Percentiles rank a stretch among this genome's conserved stretches.
phyloP scores from a whole-genome alignment of 1,139 yeast species.

The Sugiyamaella japonica region DNA sequence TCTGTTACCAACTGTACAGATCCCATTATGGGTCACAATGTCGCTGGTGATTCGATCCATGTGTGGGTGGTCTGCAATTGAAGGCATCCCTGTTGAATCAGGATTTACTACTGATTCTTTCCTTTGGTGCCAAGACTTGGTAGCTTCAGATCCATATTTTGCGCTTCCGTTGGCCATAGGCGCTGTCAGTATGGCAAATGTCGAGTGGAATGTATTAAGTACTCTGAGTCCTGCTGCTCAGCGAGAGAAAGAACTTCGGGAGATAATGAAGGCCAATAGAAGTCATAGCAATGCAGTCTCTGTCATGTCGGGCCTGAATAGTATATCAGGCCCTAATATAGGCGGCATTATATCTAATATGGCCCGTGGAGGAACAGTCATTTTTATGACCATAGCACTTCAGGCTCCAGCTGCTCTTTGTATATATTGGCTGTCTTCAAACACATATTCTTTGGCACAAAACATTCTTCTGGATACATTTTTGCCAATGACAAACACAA shows the following conservation, averaged over 20 bases:
- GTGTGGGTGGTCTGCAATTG: constrained; percentile 61
- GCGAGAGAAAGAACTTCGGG: constrained; percentile 24
- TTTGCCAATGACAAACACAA: constrained; percentile 47
- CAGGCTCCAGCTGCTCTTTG: constrained; percentile 84
- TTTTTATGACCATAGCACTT: constrained; percentile 78
- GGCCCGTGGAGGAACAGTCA: constrained; percentile 72
- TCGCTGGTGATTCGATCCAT: constrained; percentile 73
- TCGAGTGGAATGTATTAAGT: constrained; percentile 73
- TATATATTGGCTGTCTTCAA: constrained; percentile 86
- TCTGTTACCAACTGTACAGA: constrained; percentile 69
- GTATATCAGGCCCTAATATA: constrained; percentile 55
- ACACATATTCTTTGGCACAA: constrained; percentile 69
- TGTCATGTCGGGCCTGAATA: constrained; percentile 40
- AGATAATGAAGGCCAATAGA: constrained; percentile 16
- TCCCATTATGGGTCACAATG: constrained; percentile 85
- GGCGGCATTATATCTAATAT: constrained; percentile 58
- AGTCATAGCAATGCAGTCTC: constrained; percentile 29
- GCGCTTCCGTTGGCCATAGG: constrained; percentile 73
- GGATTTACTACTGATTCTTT: constrained; percentile 56
- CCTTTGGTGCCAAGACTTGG: constrained; percentile 60
- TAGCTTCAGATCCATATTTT: constrained; percentile 61
- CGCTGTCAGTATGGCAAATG: constrained; percentile 65
- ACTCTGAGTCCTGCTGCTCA: constrained; percentile 46
- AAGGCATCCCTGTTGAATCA: constrained; percentile 53
- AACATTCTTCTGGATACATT: constrained; percentile 68